Evolutionary conservation across 164 flowering plant genomes (phyloP).

Genomic region (Brasenia schreberi): DNA sequence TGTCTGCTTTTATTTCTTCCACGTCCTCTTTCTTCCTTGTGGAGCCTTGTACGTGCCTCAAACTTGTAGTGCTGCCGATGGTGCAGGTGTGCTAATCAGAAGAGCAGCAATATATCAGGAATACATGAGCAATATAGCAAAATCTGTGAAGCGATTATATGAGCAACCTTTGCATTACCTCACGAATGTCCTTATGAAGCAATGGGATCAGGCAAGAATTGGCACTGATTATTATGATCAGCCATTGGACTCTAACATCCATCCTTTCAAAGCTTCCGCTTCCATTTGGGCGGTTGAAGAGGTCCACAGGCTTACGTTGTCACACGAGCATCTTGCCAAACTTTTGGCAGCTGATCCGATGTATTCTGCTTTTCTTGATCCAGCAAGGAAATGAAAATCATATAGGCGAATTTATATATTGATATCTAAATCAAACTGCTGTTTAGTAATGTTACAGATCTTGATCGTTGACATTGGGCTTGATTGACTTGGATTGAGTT

Average conservation of each 20-base stretch:
- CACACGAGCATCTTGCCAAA: conserved; percentile 42
- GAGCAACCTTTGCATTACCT: conserved; percentile 88
- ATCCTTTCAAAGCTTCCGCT: conserved; percentile 79
- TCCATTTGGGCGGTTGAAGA: conserved; percentile 82
- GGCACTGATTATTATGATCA: conserved; percentile 37
- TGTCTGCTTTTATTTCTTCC: neutral
- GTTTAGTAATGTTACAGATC: neutral
- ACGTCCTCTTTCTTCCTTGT: neutral
- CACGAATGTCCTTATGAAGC: conserved; percentile 53
- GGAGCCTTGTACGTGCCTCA: conserved; percentile 4
- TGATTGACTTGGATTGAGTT: neutral
- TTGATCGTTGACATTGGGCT: neutral
- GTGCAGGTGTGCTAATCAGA: conserved; percentile 36
- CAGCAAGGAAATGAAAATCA: neutral
- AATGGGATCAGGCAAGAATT: conserved; percentile 55
- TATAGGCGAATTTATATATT: neutral
- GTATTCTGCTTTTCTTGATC: conserved; percentile 50
- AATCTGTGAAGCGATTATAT: conserved; percentile 58
- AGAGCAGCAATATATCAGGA: conserved; percentile 77
- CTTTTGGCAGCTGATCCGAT: conserved; percentile 58
- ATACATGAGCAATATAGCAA: conserved; percentile 81
- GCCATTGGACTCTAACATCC: conserved; percentile 49
- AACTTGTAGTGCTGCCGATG: conserved; percentile 1
- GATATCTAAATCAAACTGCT: neutral
- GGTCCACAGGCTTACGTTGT: conserved; percentile 50